These are phyloP conservation scores for Drechslerella coelobrocha DNA, from an alignment of 2,329 filamentous ascomycete genomes.

Conservation along the genomic window DNA sequence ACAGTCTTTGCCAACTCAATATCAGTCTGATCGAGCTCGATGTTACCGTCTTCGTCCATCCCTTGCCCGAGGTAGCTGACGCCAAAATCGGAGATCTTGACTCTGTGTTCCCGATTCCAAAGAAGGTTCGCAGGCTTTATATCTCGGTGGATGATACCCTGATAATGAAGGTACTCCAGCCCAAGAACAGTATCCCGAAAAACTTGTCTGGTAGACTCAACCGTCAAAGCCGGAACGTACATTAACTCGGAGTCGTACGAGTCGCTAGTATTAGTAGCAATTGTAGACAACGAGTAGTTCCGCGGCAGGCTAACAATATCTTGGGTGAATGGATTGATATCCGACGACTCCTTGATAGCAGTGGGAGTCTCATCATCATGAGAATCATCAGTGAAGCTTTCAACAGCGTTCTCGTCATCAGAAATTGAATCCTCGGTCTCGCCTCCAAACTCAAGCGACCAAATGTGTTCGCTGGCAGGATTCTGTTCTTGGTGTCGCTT, in stretches of 20 bases:
- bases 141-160: constrained; percentile 82
- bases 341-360: constrained; percentile 43
- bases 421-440: constrained; percentile 51
- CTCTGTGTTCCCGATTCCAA: constrained; percentile 80
- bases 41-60: constrained; percentile 75
- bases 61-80: constrained; percentile 95
- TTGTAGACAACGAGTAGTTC: constrained; percentile 48
- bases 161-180: constrained; percentile 88
- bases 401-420: constrained; percentile 37
- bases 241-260: constrained; percentile 71
- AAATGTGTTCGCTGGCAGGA: constrained; percentile 55
- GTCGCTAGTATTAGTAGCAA: constrained; percentile 56
- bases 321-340: constrained; percentile 45
- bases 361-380: constrained; percentile 47
- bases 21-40: constrained; percentile 82
- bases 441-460: constrained; percentile 55
- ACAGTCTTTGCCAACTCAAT: constrained; percentile 98
- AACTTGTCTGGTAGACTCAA: constrained; percentile 78
- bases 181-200: constrained; percentile 94
- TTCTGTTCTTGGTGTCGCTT: constrained; percentile 40
- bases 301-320: constrained; percentile 23
- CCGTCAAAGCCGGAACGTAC: constrained; percentile 90
- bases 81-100: constrained; percentile 98
- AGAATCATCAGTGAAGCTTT: constrained; percentile 51
- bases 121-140: constrained; percentile 91